Conservation (phyloP, 1,284 basidiomycete genomes). For the Ustilago crameri region DNA sequence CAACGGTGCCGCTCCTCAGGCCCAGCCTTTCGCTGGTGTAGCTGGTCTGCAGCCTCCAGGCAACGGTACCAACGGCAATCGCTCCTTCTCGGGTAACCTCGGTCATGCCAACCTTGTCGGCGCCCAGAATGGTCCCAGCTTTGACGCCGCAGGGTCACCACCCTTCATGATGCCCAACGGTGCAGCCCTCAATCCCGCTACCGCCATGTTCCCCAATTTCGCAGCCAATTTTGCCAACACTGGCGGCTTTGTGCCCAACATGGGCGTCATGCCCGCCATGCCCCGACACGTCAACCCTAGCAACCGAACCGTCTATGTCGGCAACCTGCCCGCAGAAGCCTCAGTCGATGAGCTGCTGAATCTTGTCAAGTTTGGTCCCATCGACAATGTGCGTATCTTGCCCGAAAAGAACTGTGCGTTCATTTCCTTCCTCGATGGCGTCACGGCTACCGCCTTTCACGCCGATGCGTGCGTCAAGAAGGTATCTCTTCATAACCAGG, state of each 20-base stretch:
- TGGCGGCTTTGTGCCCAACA: conserved; percentile 32
- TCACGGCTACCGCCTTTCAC: conserved; percentile 65
- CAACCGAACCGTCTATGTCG: conserved; percentile 91
- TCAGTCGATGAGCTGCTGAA: conserved; percentile 97
- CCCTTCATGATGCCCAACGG: conserved; percentile 34
- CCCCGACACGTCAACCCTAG: conserved; percentile 45
- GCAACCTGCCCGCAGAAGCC: conserved; percentile 93
- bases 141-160: conserved; percentile 27
- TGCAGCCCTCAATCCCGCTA: conserved; percentile 22
- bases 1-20: conserved; percentile 20
- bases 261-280: conserved; percentile 33
- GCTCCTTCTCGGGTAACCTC: conserved; percentile 51
- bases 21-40: conserved; percentile 26
- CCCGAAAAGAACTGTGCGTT: conserved; percentile 98
- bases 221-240: conserved; percentile 35
- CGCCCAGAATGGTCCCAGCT: conserved; percentile 19
- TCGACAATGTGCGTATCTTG: conserved; percentile 93
- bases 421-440: conserved; percentile 74
- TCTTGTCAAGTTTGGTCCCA: conserved; percentile 95
- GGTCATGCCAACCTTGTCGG: conserved; percentile 33
- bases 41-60: conserved; percentile 41
- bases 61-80: conserved; percentile 48
- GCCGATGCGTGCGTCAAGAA: conserved; percentile 67
- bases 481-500: conserved; percentile 63
- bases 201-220: conserved; percentile 38